Evolutionary conservation across 2,329 filamentous ascomycete species (phyloP).

Genomic region (Neopestalotiopsis rosae): DNA sequence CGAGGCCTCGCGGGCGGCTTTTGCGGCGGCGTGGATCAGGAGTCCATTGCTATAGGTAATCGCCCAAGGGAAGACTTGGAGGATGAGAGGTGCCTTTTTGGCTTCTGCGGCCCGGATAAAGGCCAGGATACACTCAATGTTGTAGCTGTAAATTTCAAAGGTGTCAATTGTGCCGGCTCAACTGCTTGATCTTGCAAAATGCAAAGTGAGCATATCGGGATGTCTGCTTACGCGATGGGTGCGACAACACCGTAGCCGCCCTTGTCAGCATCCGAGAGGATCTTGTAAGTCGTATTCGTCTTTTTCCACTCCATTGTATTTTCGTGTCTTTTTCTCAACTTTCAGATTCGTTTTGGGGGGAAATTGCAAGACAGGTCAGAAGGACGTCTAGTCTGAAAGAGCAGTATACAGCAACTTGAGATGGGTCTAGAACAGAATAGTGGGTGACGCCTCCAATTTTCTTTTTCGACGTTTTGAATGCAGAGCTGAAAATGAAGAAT

Average conservation of each 20-base stretch:
- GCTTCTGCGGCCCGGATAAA: conserved; percentile 48
- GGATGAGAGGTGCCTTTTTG: conserved; percentile 66
- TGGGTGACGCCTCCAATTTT: neutral
- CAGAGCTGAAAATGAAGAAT: neutral
- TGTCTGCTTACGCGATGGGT: conserved; percentile 49
- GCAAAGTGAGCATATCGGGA: neutral
- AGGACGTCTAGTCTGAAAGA: neutral
- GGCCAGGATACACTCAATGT: conserved; percentile 70
- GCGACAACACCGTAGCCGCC: conserved; percentile 60
- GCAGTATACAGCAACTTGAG: neutral
- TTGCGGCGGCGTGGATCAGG: conserved; percentile 58
- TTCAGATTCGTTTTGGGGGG: neutral
- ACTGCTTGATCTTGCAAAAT: neutral
- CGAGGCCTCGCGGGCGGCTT: conserved; percentile 57
- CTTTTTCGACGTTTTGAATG: neutral
- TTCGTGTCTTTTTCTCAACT: neutral
- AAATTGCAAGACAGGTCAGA: neutral
- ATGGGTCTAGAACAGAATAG: neutral
- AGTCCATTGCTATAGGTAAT: conserved; percentile 64
- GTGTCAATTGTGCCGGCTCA: neutral
- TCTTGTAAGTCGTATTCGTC: conserved; percentile 49
- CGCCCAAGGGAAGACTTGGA: conserved; percentile 75
- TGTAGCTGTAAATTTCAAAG: conserved; percentile 52
- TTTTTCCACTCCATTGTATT: conserved; percentile 28
- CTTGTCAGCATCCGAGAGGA: conserved; percentile 57